Conservation (phyloP, 257 asterid species). For the Thymus mandschuricus region DNA sequence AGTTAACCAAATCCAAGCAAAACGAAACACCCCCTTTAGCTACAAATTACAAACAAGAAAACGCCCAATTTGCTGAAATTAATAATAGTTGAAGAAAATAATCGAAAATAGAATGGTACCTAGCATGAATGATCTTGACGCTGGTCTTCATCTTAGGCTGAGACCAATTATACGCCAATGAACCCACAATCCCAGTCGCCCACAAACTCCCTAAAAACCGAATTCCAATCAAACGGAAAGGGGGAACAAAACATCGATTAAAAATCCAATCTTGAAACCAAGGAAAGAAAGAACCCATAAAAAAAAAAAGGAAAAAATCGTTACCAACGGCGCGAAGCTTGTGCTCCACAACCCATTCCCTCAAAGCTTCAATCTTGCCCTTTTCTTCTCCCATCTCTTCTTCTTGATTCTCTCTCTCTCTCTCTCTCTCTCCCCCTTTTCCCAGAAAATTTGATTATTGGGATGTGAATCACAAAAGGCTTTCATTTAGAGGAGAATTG, state of each 20-base stretch:
- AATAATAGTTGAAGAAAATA: neutral
- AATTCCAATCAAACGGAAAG: neutral
- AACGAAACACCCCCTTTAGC: neutral
- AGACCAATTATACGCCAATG: constrained; percentile 95
- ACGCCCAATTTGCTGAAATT: neutral
- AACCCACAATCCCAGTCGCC: constrained; percentile 86
- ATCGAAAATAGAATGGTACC: constrained; percentile 38
- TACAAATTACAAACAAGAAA: constrained; percentile 17
- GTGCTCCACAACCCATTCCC: constrained; percentile 90
- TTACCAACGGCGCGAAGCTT: constrained; percentile 87
- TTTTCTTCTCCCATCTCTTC: constrained; percentile 34
- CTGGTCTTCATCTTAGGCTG: constrained; percentile 93
- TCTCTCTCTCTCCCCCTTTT: neutral
- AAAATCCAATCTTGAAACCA: constrained; percentile 35
- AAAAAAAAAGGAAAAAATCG: neutral
- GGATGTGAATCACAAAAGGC: neutral
- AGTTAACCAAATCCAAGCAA: neutral
- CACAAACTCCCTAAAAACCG: constrained; percentile 46
- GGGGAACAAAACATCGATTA: too few species aligned
- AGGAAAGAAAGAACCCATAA: neutral
- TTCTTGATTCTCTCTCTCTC: neutral
- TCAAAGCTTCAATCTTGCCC: constrained; percentile 50
- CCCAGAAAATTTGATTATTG: neutral
- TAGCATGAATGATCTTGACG: constrained; percentile 93
- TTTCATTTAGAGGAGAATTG: neutral